A percentile compares a stretch with the other conserved stretches of the same genome.
Evolutionary conservation across 441 rosid species (phyloP).

Genomic region (Adansonia grandidieri): DNA sequence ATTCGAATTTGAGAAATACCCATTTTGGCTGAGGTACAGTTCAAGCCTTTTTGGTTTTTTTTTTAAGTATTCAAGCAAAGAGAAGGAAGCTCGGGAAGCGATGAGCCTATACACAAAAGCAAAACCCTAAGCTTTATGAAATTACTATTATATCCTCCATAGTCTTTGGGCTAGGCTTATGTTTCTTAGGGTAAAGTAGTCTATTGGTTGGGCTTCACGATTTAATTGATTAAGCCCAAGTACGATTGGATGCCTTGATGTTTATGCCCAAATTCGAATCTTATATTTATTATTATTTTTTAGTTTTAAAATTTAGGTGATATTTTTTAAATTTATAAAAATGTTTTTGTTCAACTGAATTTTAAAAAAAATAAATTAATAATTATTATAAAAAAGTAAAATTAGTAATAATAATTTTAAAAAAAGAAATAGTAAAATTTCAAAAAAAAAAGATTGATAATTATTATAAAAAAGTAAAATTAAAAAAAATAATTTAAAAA

Average conservation of each 20-base stretch:
- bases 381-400: no score
- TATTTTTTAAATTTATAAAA: no score
- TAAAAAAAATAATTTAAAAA: no score
- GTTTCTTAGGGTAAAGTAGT: neutral
- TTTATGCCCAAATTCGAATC: no score
- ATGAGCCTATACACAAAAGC: neutral
- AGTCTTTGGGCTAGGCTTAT: accelerated
- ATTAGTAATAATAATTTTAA: no score
- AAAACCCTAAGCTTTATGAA: conserved; percentile 33
- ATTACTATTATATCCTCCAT: conserved; percentile 22
- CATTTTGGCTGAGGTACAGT: conserved; percentile 36
- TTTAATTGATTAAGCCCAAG: neutral
- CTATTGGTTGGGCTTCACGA: neutral
- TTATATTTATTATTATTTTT: no score
- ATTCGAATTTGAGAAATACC: conserved; percentile 33
- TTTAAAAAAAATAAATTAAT: no score
- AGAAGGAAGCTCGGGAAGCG: neutral
- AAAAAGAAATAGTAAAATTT: no score
- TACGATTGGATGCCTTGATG: neutral
- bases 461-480: no score
- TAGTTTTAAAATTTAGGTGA: no score
- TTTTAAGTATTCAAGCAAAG: neutral
- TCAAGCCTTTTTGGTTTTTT: neutral
- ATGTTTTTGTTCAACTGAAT: no score
- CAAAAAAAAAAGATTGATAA: no score